These are phyloP conservation scores for Pueraria montana DNA, from an alignment of 306 rosid genomes.

Conservation along the genomic window DNA sequence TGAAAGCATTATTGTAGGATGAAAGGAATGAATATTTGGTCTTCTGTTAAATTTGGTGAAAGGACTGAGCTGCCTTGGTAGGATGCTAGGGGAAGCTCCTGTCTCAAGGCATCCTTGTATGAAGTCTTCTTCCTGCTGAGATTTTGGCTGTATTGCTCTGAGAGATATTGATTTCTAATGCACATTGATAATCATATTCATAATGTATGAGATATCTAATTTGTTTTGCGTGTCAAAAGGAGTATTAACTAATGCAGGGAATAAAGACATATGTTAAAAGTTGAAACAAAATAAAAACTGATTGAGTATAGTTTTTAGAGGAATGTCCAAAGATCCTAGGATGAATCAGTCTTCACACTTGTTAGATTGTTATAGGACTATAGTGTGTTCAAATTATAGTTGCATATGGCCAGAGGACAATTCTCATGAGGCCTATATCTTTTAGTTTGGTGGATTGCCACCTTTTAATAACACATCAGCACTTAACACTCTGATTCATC, in stretches of 20 bases:
- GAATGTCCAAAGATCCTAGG: background rate
- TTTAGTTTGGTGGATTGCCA: background rate
- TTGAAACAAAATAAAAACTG: background rate
- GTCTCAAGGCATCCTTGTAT: background rate
- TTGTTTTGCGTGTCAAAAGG: background rate
- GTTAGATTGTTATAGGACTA: background rate
- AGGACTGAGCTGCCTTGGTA: background rate
- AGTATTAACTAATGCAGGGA: background rate
- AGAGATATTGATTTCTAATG: background rate
- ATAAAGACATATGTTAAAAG: background rate
- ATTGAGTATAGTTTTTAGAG: no score
- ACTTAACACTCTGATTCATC: no score
- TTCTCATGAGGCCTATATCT: background rate
- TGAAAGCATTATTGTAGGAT: background rate
- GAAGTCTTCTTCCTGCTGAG: no score
- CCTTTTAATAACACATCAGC: background rate
- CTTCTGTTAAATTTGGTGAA: background rate
- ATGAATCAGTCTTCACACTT: background rate
- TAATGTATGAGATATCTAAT: background rate
- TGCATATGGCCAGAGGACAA: background rate
- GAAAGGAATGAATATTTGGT: background rate
- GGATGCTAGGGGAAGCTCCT: background rate
- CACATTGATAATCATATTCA: no score
- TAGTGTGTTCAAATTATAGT: background rate
- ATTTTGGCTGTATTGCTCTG: no score